Conservation (phyloP, 108 stramenopile genomes). For the Pseudonitzschia multiseries region DNA sequence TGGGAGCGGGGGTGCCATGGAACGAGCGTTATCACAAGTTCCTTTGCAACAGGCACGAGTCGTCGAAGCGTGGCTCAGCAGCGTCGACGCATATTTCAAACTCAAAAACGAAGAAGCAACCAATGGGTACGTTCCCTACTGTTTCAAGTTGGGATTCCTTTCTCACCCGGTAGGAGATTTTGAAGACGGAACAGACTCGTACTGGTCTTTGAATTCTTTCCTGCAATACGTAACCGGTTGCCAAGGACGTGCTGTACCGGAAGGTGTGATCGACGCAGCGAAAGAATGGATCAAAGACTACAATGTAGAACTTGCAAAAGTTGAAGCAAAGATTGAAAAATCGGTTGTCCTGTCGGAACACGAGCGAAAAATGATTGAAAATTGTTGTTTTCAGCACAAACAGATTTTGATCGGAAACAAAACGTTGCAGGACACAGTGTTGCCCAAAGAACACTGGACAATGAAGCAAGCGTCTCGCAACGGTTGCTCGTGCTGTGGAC, state of each 20-base stretch:
- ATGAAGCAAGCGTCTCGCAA: conserved; percentile 63
- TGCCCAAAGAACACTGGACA: conserved; percentile 75
- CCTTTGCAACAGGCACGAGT: conserved; percentile 58
- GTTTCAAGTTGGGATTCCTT: conserved; percentile 63
- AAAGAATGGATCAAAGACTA: conserved; percentile 46
- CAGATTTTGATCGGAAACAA: conserved; percentile 81
- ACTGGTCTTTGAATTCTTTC: conserved; percentile 63
- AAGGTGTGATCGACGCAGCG: conserved; percentile 55
- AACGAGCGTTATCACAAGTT: conserved; percentile 46
- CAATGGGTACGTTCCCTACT: conserved; percentile 79
- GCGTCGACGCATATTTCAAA: conserved; percentile 69
- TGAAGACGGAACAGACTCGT: conserved; percentile 48
- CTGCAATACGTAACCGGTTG: conserved; percentile 79
- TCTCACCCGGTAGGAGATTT: conserved; percentile 38
- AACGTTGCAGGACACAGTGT: conserved; percentile 76
- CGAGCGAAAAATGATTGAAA: conserved; percentile 53
- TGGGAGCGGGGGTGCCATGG: conserved; percentile 13
- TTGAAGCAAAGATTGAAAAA: conserved; percentile 1
- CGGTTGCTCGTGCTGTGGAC: conserved; percentile 55
- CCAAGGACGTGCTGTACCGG: conserved; percentile 48
- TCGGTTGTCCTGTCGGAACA: conserved; percentile 15
- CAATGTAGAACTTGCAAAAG: conserved; percentile 18
- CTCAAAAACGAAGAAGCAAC: conserved; percentile 74
- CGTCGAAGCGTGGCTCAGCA: conserved; percentile 79
- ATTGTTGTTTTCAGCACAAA: conserved; percentile 80